Conservation (phyloP, 164 flowering plant species). For the Aristolochia fimbriata region DNA sequence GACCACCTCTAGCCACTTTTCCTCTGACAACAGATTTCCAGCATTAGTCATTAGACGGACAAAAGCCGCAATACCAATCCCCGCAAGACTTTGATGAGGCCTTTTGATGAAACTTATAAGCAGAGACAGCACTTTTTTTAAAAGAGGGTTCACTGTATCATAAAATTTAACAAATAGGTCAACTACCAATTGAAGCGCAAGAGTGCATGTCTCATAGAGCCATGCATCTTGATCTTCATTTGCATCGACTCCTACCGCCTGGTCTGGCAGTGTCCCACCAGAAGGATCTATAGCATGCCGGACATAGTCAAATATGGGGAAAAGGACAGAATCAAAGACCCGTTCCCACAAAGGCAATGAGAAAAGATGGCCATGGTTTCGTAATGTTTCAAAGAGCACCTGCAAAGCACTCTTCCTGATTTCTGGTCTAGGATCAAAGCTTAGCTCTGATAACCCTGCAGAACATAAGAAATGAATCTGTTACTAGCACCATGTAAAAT, state of each 20-base stretch:
- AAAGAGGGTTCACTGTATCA: slow-evolving; percentile 77
- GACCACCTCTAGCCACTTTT: slow-evolving; percentile 92
- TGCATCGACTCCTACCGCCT: slow-evolving; percentile 38
- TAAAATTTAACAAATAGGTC: slow-evolving; percentile 96
- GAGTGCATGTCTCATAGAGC: slow-evolving; percentile 96
- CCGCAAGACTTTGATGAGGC: slow-evolving; percentile 98
- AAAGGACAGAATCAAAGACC: slow-evolving; percentile 89
- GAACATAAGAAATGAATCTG: too few species aligned
- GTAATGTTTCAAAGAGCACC: slow-evolving; percentile 83
- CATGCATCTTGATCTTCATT: slow-evolving; percentile 93
- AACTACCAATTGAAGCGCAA: slow-evolving; percentile 90
- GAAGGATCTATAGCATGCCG: slow-evolving; percentile 94
- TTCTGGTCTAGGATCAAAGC: slow-evolving; percentile 96
- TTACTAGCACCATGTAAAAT: neutral
- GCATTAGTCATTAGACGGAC: slow-evolving; percentile 94
- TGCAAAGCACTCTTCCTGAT: slow-evolving; percentile 82
- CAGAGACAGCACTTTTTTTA: slow-evolving; percentile 65
- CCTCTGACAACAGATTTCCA: slow-evolving; percentile 83
- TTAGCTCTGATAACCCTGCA: slow-evolving; percentile 95
- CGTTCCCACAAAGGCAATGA: slow-evolving; percentile 91
- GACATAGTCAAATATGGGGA: slow-evolving; percentile 95
- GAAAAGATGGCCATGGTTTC: slow-evolving; percentile 91
- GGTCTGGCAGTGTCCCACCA: slow-evolving; percentile 38
- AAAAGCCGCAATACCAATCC: slow-evolving; percentile 96
- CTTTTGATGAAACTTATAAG: slow-evolving; percentile 85